Percentiles rank a stretch among this genome's conserved stretches.
Evolutionary conservation across 495 filamentous ascomycete species (phyloP).

Genomic region (Xylaria intraflava): DNA sequence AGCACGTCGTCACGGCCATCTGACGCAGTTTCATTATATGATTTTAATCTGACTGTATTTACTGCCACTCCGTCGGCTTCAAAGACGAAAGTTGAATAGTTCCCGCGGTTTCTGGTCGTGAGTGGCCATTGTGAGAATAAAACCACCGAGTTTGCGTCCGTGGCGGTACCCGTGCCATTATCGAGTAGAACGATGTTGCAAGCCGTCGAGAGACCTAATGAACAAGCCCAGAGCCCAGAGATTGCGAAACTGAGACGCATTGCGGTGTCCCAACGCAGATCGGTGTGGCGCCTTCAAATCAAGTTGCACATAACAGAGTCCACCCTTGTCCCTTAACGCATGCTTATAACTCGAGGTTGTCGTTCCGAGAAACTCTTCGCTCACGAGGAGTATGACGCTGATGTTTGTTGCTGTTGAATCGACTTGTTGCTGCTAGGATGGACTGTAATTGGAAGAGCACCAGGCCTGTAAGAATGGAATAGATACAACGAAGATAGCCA

Average conservation of each 20-base stretch:
- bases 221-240: constrained; percentile 20
- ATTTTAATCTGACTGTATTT: neutral
- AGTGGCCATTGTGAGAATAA: neutral
- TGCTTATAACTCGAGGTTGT: neutral
- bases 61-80: neutral
- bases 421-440: neutral
- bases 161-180: too few species aligned
- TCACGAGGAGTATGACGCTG: neutral
- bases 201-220: constrained; percentile 3
- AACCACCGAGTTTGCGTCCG: neutral
- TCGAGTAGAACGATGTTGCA: neutral
- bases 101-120: neutral
- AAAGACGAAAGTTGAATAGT: neutral
- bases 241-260: constrained; percentile 25
- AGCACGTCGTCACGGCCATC: neutral
- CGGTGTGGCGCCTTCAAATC: too few species aligned
- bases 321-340: neutral
- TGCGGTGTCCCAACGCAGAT: constrained; percentile 7
- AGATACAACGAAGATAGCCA: neutral
- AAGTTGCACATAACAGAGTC: neutral
- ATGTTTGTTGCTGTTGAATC: neutral
- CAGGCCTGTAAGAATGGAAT: neutral
- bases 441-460: neutral
- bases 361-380: neutral
- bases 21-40: neutral